Percentiles rank a stretch among this genome's conserved stretches.
Conservation (phyloP, 2,329 filamentous ascomycete genomes). For the Fusarium nurragi region DNA sequence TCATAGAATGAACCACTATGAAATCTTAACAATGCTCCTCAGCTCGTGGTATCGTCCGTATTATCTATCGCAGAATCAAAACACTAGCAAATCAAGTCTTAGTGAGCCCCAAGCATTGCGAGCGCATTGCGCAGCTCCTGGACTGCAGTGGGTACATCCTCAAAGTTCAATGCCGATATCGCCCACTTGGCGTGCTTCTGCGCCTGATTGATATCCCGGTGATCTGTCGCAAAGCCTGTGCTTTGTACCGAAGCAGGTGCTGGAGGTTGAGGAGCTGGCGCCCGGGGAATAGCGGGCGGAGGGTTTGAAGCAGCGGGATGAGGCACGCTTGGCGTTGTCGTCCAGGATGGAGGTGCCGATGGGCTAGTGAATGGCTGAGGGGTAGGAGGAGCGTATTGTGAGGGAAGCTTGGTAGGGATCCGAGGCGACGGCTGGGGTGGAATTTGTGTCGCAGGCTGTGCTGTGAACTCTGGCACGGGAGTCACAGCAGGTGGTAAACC, state of each 20-base stretch:
- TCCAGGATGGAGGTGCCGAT: slow-evolving; percentile 38
- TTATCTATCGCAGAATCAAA: slow-evolving; percentile 19
- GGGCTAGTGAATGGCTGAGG: slow-evolving; percentile 28
- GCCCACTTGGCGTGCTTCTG: slow-evolving; percentile 98
- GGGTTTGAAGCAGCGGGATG: slow-evolving; percentile 34
- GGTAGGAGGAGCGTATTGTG: slow-evolving; percentile 38
- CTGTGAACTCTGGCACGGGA: slow-evolving; percentile 17
- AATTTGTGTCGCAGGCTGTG: slow-evolving; percentile 34
- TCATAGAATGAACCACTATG: slow-evolving; percentile 15
- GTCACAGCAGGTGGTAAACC: slow-evolving; percentile 23
- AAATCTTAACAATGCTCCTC: slow-evolving; percentile 7
- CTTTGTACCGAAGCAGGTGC: slow-evolving; percentile 20
- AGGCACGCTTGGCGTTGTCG: slow-evolving; percentile 34
- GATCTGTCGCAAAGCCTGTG: slow-evolving; percentile 33
- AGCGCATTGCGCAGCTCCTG: slow-evolving; percentile 83
- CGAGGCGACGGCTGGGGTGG: slow-evolving; percentile 46
- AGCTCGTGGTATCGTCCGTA: slow-evolving; percentile 30
- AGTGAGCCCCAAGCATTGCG: slow-evolving; percentile 69
- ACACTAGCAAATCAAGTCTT: not conserved
- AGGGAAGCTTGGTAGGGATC: slow-evolving; percentile 40
- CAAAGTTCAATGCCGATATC: slow-evolving; percentile 95
- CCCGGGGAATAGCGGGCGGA: slow-evolving; percentile 34
- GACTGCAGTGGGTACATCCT: slow-evolving; percentile 90
- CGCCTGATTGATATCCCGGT: slow-evolving; percentile 76
- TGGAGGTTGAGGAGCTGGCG: slow-evolving; percentile 24